These are phyloP conservation scores for Pseudonectria foliicola DNA, from an alignment of 2,329 filamentous ascomycete species.

Conservation along the genomic window DNA sequence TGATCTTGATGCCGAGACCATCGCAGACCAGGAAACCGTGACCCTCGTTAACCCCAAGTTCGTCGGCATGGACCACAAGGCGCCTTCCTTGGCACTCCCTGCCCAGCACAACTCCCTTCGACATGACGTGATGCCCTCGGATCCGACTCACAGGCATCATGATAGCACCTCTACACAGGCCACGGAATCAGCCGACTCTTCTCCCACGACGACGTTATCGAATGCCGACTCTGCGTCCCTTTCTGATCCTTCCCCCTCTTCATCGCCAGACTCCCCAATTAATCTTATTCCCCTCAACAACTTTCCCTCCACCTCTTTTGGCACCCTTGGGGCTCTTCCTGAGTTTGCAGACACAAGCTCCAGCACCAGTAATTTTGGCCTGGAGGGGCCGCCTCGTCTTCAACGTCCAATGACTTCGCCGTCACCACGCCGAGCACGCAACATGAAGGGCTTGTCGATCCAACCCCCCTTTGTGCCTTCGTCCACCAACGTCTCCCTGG, in stretches of 20 bases:
- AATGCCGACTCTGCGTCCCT: conserved; percentile 87
- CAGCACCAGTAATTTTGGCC: conserved; percentile 31
- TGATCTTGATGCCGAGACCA: conserved; percentile 53
- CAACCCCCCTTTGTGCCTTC: conserved; percentile 51
- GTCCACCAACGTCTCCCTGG: conserved; percentile 41
- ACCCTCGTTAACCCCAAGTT: conserved; percentile 48
- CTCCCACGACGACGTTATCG: conserved; percentile 87
- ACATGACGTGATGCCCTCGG: conserved; percentile 34
- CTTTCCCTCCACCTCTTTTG: conserved; percentile 56
- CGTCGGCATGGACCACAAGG: conserved; percentile 38
- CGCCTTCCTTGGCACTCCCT: conserved; percentile 31
- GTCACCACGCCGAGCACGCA: conserved; percentile 65
- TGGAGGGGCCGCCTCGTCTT: conserved; percentile 35
- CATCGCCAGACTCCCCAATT: conserved; percentile 83
- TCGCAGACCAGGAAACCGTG: conserved; percentile 46
- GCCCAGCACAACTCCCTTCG: conserved; percentile 31
- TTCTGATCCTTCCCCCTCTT: conserved; percentile 84
- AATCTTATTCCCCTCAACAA: conserved; percentile 65
- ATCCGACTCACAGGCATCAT: conserved; percentile 59
- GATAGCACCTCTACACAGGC: conserved; percentile 72
- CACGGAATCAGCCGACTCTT: conserved; percentile 85
- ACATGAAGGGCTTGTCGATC: conserved; percentile 78
- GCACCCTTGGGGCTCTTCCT: conserved; percentile 22
- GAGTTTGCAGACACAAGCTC: conserved; percentile 16
- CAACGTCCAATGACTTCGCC: conserved; percentile 60